These are phyloP conservation scores for Aurifilum marmelostoma DNA, from an alignment of 2,329 filamentous ascomycete species.

Conservation along the genomic window DNA sequence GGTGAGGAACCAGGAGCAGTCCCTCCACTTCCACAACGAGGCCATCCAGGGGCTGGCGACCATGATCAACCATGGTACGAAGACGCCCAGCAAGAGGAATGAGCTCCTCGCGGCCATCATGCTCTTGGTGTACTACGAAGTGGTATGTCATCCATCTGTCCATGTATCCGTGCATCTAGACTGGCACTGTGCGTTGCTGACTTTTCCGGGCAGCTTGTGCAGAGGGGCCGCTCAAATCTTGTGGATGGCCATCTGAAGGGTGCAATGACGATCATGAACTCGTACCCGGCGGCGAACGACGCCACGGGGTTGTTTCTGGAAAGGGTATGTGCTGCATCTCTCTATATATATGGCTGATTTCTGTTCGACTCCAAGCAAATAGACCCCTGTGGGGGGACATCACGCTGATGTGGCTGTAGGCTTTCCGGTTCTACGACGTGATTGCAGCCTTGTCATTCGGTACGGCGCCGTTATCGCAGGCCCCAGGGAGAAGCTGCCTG, in stretches of 20 bases:
- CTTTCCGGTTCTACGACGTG: conserved; percentile 68
- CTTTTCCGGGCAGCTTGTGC: conserved; percentile 54
- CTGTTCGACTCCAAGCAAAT: not conserved
- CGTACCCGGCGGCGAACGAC: conserved; percentile 48
- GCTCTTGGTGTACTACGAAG: conserved; percentile 66
- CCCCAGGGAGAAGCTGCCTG: conserved; percentile 51
- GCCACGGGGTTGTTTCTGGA: conserved; percentile 62
- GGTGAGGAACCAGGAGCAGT: conserved; percentile 56
- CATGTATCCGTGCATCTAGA: no score
- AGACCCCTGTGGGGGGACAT: not conserved
- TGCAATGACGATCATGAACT: conserved; percentile 63
- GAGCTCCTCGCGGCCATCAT: conserved; percentile 65
- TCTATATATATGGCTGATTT: not conserved
- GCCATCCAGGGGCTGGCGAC: conserved; percentile 61
- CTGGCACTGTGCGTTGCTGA: conserved; percentile 24
- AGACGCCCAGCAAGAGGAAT: conserved; percentile 50
- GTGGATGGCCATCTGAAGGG: conserved; percentile 65
- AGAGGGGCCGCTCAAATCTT: conserved; percentile 61
- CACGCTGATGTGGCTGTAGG: conserved; percentile 44
- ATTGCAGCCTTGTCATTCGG: conserved; percentile 66
- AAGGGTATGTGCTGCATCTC: conserved; percentile 46
- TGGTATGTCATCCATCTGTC: conserved; percentile 49
- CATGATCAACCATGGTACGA: conserved; percentile 57
- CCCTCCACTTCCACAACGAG: conserved; percentile 61
- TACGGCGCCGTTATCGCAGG: conserved; percentile 57